Conservation (phyloP, 768 basidiomycete species). For the Clavaria fumosa region DNA sequence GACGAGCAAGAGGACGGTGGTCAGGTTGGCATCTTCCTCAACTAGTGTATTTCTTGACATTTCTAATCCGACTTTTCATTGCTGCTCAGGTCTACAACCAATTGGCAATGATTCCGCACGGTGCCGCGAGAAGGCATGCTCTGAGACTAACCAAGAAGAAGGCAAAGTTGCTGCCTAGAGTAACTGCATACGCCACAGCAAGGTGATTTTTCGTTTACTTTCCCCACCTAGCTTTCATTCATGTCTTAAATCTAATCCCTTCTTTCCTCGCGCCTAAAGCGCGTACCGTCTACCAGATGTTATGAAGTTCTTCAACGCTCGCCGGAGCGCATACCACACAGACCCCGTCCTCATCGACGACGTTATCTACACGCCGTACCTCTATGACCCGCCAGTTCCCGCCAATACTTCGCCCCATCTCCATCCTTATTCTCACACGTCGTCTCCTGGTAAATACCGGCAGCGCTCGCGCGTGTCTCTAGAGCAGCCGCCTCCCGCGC, state of each 20-base stretch:
- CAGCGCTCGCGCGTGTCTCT: slow-evolving; percentile 15
- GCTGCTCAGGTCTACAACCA: slow-evolving; percentile 72
- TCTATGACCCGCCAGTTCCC: slow-evolving; percentile 45
- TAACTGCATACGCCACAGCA: slow-evolving; percentile 94
- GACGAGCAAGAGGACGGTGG: slow-evolving; percentile 44
- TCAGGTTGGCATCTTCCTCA: slow-evolving; percentile 31
- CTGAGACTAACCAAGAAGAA: slow-evolving; percentile 86
- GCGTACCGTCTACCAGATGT: slow-evolving; percentile 83
- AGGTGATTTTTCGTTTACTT: too few relatives aligned
- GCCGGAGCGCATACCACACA: slow-evolving; percentile 70
- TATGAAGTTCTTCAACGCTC: slow-evolving; percentile 78
- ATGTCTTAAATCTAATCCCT: background rate
- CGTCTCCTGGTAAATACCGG: slow-evolving; percentile 16
- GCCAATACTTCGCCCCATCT: too few relatives aligned
- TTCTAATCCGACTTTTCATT: slow-evolving; percentile 2
- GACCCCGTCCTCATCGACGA: slow-evolving; percentile 82
- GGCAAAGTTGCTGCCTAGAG: slow-evolving; percentile 78
- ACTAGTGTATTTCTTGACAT: too few relatives aligned
- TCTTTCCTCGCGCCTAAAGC: slow-evolving; percentile 23
- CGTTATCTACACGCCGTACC: slow-evolving; percentile 87
- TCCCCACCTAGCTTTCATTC: slow-evolving; percentile 2
- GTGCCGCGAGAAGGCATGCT: slow-evolving; percentile 85
- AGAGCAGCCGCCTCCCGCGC: slow-evolving; percentile 10
- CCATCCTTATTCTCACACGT: too few relatives aligned
- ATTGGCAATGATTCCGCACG: slow-evolving; percentile 85